These are phyloP conservation scores for Blastobotrys buckinghamii DNA, from an alignment of 1,139 yeast genomes.

Conservation along the genomic window DNA sequence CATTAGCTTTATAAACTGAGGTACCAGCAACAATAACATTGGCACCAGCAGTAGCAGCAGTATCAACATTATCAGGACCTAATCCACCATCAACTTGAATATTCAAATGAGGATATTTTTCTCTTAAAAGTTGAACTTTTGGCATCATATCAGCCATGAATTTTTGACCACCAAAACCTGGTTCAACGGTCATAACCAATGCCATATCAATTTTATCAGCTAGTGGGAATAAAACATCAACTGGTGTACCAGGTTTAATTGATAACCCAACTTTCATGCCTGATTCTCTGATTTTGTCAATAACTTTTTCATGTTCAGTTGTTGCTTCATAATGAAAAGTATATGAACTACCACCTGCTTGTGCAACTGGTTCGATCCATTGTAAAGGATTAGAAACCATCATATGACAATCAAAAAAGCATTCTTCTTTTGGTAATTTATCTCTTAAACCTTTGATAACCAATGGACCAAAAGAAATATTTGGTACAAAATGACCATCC, in stretches of 20 bases:
- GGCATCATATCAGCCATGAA: constrained; percentile 97
- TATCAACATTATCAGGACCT: constrained; percentile 73
- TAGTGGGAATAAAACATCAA: constrained; percentile 71
- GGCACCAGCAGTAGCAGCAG: constrained; percentile 93
- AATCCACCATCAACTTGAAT: constrained; percentile 98
- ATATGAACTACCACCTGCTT: constrained; percentile 94
- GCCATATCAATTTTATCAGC: constrained; percentile 86
- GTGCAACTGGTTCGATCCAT: constrained; percentile 92
- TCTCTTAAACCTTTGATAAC: constrained; percentile 74
- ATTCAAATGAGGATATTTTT: constrained; percentile 67
- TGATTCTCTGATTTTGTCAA: constrained; percentile 63
- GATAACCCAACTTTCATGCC: constrained; percentile 97
- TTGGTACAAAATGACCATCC: constrained; percentile 99
- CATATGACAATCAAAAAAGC: constrained; percentile 98
- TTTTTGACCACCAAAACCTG: constrained; percentile 98
- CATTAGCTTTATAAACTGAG: constrained; percentile 76
- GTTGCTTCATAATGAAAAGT: constrained; percentile 97
- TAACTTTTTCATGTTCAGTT: constrained; percentile 66
- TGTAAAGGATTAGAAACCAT: constrained; percentile 94
- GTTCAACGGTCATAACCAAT: constrained; percentile 96
- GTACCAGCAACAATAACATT: constrained; percentile 98
- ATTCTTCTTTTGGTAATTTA: constrained; percentile 61
- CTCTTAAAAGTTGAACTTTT: constrained; percentile 73
- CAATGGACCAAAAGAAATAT: constrained; percentile 90
- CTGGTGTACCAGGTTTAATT: constrained; percentile 89